These are phyloP conservation scores for Antarctomyces pellizariae DNA, from an alignment of 495 filamentous ascomycete genomes.

Conservation along the genomic window DNA sequence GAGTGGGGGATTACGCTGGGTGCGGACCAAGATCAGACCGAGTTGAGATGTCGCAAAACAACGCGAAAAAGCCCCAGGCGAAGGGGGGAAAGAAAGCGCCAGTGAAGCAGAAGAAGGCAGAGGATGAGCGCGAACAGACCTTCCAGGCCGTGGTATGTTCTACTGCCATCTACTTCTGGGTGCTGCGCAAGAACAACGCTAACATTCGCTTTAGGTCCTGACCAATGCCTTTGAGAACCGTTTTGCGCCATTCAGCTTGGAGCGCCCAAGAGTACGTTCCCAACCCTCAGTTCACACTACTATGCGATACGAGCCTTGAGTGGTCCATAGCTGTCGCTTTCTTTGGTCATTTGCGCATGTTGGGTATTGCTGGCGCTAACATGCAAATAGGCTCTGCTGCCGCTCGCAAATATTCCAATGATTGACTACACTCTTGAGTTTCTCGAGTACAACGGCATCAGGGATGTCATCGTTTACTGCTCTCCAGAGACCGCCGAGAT, in stretches of 20 bases:
- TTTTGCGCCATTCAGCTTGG: conserved; percentile 73
- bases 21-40: too few species aligned
- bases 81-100: conserved; percentile 21
- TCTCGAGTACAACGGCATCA: conserved; percentile 75
- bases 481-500: conserved; percentile 76
- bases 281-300: not conserved
- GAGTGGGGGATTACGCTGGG: too few species aligned
- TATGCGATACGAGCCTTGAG: not conserved
- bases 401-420: conserved; percentile 76
- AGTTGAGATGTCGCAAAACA: too few species aligned
- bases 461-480: conserved; percentile 81
- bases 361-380: conserved; percentile 3
- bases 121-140: conserved; percentile 56
- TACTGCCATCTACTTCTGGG: conserved; percentile 5
- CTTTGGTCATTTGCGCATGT: conserved; percentile 1
- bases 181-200: conserved; percentile 6
- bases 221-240: conserved; percentile 84
- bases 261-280: conserved; percentile 57
- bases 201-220: conserved; percentile 31
- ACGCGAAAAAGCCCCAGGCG: too few species aligned
- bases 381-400: conserved; percentile 56
- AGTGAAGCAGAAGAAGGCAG: conserved; percentile 34
- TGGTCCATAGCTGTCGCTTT: not conserved
- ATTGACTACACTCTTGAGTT: conserved; percentile 98
- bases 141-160: conserved; percentile 64